Evolutionary conservation across 2,329 filamentous ascomycete genomes (phyloP).

Genomic region (Geoglossum cookeanum): DNA sequence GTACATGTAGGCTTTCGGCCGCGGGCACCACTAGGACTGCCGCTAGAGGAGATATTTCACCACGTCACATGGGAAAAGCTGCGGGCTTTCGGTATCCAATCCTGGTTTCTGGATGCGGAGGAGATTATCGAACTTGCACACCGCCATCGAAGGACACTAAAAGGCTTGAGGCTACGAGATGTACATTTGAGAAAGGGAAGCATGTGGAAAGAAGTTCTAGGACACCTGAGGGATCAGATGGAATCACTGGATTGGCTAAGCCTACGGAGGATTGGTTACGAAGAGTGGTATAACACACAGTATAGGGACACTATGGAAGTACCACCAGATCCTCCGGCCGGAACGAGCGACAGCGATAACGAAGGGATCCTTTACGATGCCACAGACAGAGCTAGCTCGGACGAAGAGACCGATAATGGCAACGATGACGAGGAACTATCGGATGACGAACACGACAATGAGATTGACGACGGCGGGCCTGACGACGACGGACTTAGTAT

Average conservation of each 20-base stretch:
- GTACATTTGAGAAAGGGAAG: slow-evolving; percentile 41
- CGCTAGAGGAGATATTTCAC: slow-evolving; percentile 43
- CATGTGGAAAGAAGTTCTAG: slow-evolving; percentile 40
- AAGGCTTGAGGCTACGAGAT: slow-evolving; percentile 38
- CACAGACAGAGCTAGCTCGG: slow-evolving; percentile 16
- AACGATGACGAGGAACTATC: slow-evolving; percentile 15
- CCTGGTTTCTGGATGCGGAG: slow-evolving; percentile 39
- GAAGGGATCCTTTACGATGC: slow-evolving; percentile 8
- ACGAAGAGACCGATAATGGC: slow-evolving; percentile 14
- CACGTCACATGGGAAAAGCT: slow-evolving; percentile 40
- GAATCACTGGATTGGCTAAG: slow-evolving; percentile 40
- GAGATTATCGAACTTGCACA: slow-evolving; percentile 40
- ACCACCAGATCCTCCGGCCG: slow-evolving; percentile 23
- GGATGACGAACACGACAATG: slow-evolving; percentile 15
- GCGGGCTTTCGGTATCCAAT: slow-evolving; percentile 43
- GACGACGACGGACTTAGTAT: slow-evolving; percentile 24
- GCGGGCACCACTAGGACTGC: slow-evolving; percentile 34
- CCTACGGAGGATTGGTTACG: slow-evolving; percentile 41
- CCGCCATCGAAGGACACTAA: slow-evolving; percentile 35
- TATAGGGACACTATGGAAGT: slow-evolving; percentile 28
- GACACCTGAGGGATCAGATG: slow-evolving; percentile 36
- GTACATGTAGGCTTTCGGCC: slow-evolving; percentile 46
- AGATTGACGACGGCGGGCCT: slow-evolving; percentile 20
- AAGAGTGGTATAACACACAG: slow-evolving; percentile 30
- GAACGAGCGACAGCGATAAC: slow-evolving; percentile 25